Percentiles rank a stretch among this genome's conserved stretches.
Evolutionary conservation across 2,329 filamentous ascomycete species (phyloP).

Genomic region (Dactylonectria macrodidyma): DNA sequence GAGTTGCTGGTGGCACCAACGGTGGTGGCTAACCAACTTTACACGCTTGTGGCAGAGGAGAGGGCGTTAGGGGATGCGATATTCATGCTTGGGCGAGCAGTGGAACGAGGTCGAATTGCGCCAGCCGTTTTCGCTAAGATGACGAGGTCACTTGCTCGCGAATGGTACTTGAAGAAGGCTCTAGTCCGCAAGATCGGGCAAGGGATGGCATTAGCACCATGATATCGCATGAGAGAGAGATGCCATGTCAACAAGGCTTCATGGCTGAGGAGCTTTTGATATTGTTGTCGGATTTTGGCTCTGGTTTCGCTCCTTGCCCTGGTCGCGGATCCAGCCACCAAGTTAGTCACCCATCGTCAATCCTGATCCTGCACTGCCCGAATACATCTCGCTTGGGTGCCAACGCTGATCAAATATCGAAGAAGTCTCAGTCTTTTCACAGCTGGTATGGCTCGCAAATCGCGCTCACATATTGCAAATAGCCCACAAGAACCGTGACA

Average conservation of each 20-base stretch:
- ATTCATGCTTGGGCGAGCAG: constrained; percentile 82
- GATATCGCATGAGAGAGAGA: constrained; percentile 20
- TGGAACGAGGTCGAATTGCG: constrained; percentile 80
- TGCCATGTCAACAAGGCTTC: constrained; percentile 19
- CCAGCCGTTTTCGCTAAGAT: constrained; percentile 84
- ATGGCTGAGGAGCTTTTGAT: constrained; percentile 32
- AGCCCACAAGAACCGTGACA: background rate
- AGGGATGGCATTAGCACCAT: constrained; percentile 77
- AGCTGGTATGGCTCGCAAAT: background rate
- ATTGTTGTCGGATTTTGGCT: constrained; percentile 37
- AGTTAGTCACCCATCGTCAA: constrained; percentile 12
- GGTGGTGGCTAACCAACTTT: constrained; percentile 93
- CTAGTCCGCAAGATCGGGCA: constrained; percentile 82
- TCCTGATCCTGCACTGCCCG: constrained; percentile 19
- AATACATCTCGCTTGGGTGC: background rate
- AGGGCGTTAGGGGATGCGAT: constrained; percentile 88
- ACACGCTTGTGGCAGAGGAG: constrained; percentile 90
- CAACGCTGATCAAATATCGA: background rate
- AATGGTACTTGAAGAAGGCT: constrained; percentile 89
- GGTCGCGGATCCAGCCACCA: background rate
- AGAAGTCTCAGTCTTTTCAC: background rate
- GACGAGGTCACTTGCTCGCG: constrained; percentile 80
- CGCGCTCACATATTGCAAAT: background rate
- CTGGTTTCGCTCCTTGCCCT: background rate
- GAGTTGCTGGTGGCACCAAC: constrained; percentile 94